Evolutionary conservation across 2,329 filamentous ascomycete species (phyloP).

Genomic region (Aspergillus ruber): DNA sequence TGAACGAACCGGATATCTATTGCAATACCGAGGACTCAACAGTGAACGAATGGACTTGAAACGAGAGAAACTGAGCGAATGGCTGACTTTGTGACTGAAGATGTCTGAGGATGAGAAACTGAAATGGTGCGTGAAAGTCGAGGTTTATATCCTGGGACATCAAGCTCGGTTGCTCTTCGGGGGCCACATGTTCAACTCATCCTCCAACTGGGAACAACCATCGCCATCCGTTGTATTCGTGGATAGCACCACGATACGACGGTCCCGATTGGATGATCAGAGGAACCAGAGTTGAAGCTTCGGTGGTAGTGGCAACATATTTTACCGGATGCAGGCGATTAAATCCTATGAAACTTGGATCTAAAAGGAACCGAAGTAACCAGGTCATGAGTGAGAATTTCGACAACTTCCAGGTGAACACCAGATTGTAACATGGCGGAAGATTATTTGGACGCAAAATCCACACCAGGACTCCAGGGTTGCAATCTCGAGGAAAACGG

Average conservation of each 20-base stretch:
- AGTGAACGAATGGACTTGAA: background rate
- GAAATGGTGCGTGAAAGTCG: background rate
- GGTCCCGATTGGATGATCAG: background rate
- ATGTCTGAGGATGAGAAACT: slow-evolving; percentile 2
- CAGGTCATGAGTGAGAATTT: slow-evolving; percentile 4
- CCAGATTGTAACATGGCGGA: slow-evolving; percentile 23
- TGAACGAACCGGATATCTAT: slow-evolving; percentile 11
- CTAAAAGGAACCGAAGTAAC: slow-evolving; percentile 11
- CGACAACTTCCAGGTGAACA: slow-evolving; percentile 7
- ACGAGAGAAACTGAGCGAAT: slow-evolving; percentile 2
- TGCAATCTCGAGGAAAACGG: background rate
- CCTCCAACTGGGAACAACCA: too few species aligned
- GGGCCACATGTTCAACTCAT: too few species aligned
- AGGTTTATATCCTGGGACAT: background rate
- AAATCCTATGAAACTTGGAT: slow-evolving; percentile 11
- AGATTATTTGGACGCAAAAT: slow-evolving; percentile 17
- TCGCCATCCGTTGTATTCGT: background rate
- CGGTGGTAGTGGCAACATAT: background rate
- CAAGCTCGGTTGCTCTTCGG: background rate
- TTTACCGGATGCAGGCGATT: slow-evolving; percentile 14
- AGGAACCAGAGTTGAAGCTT: background rate
- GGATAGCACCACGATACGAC: background rate
- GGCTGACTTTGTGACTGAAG: slow-evolving; percentile 13
- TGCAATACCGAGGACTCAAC: background rate
- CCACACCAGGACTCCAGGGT: background rate